Evolutionary conservation across 441 rosid genomes (phyloP).

Genomic region (Macaranga tanarius): DNA sequence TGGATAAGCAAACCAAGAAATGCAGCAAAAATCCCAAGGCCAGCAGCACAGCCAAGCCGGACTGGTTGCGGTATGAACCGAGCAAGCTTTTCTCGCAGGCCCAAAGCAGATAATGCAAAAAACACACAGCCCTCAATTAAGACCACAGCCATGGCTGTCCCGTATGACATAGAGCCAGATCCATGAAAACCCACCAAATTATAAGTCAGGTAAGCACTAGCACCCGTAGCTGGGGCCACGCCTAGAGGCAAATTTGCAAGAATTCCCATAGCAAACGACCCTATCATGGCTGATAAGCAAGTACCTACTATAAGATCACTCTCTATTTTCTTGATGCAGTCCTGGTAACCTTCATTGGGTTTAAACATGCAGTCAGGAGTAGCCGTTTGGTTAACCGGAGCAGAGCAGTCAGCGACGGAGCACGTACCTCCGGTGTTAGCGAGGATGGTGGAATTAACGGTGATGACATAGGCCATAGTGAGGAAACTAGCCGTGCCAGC

Average conservation of each 20-base stretch:
- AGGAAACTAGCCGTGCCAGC: conserved; percentile 88
- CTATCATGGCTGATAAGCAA: conserved; percentile 65
- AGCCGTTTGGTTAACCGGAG: conserved; percentile 40
- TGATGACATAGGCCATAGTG: conserved; percentile 87
- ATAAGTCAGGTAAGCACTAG: conserved; percentile 78
- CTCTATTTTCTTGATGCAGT: conserved; percentile 55
- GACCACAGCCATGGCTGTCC: conserved; percentile 67
- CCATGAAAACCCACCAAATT: conserved; percentile 83
- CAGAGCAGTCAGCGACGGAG: conserved; percentile 57
- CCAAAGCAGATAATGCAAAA: conserved; percentile 50
- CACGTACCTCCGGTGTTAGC: conserved; percentile 77
- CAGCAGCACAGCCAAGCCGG: conserved; percentile 61
- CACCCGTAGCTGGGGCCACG: conserved; percentile 87
- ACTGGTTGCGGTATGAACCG: conserved; percentile 63
- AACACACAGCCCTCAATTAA: conserved; percentile 65
- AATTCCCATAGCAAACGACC: conserved; percentile 77
- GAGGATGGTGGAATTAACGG: conserved; percentile 80
- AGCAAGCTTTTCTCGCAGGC: conserved; percentile 65
- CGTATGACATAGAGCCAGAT: conserved; percentile 65
- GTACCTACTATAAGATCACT: conserved; percentile 80
- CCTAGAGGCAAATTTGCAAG: conserved; percentile 76
- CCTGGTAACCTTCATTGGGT: conserved; percentile 58
- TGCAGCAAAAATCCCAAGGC: conserved; percentile 81
- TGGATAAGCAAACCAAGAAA: conserved; percentile 75
- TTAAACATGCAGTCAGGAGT: conserved; percentile 50